Evolutionary conservation across 768 basidiomycete species (phyloP).

Genomic region (Collybiopsis luxurians): DNA sequence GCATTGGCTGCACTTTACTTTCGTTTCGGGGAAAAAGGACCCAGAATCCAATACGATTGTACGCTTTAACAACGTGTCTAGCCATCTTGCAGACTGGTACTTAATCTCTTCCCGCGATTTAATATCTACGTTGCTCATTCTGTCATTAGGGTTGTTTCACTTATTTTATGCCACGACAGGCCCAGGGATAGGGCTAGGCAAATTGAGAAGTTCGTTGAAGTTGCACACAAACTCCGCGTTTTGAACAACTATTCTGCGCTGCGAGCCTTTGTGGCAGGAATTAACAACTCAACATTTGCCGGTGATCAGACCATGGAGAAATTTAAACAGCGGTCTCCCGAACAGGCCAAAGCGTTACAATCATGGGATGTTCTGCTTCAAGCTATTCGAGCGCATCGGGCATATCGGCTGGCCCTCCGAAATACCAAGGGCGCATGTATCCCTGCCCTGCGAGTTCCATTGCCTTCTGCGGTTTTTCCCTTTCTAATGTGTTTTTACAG

Average conservation of each 20-base stretch:
- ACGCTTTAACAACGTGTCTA: slow-evolving; percentile 72
- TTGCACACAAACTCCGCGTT: slow-evolving; percentile 75
- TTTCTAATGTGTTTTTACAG: slow-evolving; percentile 35
- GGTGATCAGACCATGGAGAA: slow-evolving; percentile 76
- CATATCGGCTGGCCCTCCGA: slow-evolving; percentile 87
- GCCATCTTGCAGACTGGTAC: slow-evolving; percentile 83
- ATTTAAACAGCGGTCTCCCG: slow-evolving; percentile 65
- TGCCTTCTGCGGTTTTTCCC: slow-evolving; percentile 5
- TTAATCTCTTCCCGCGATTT: slow-evolving; percentile 18
- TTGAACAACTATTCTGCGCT: slow-evolving; percentile 92
- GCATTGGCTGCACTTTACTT: slow-evolving; percentile 82
- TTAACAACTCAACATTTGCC: slow-evolving; percentile 78
- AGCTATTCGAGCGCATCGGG: slow-evolving; percentile 76
- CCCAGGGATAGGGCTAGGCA: slow-evolving; percentile 71
- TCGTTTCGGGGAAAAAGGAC: slow-evolving; percentile 64
- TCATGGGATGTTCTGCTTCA: slow-evolving; percentile 86
- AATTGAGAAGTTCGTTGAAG: slow-evolving; percentile 85
- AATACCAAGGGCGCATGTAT: slow-evolving; percentile 87
- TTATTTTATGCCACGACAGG: slow-evolving; percentile 87
- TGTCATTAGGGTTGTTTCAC: slow-evolving; percentile 73
- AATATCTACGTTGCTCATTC: neutral
- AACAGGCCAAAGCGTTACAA: slow-evolving; percentile 71
- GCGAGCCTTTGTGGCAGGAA: slow-evolving; percentile 91
- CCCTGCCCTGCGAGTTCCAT: slow-evolving; percentile 66
- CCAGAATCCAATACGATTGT: slow-evolving; percentile 67